Percentiles rank a stretch among this genome's conserved stretches.
Evolutionary conservation across 192 early-diverging fungal genomes (phyloP).

Genomic region (Phycomyces blakesleeanus): DNA sequence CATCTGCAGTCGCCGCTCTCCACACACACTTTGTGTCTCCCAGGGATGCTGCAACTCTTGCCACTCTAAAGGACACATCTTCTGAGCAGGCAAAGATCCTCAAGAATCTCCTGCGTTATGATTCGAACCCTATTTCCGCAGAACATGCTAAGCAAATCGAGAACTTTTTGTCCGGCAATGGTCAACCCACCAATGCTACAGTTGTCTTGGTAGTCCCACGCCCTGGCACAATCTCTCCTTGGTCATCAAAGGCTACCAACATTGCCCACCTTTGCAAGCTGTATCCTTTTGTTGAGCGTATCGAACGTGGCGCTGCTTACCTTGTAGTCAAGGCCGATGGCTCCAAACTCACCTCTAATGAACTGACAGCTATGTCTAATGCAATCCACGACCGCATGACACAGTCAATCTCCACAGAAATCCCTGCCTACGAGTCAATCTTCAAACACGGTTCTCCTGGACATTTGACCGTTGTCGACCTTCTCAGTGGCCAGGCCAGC

Average conservation of each 20-base stretch:
- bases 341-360: slow-evolving; percentile 34
- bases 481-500: slow-evolving; percentile 33
- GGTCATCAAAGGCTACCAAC: slow-evolving; percentile 99
- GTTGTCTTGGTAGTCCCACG: slow-evolving; percentile 84
- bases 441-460: slow-evolving; percentile 70
- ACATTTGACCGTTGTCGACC: slow-evolving; percentile 53
- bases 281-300: slow-evolving; percentile 60
- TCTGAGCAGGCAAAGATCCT: slow-evolving; percentile 42
- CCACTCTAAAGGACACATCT: slow-evolving; percentile 29
- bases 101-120: slow-evolving; percentile 46
- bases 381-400: slow-evolving; percentile 94
- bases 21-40: slow-evolving; percentile 77
- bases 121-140: slow-evolving; percentile 33
- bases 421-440: slow-evolving; percentile 63
- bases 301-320: slow-evolving; percentile 88
- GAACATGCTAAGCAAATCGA: slow-evolving; percentile 14
- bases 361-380: slow-evolving; percentile 48
- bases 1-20: slow-evolving; percentile 57
- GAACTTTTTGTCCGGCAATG: slow-evolving; percentile 24
- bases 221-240: slow-evolving; percentile 95
- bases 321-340: slow-evolving; percentile 47
- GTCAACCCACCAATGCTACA: slow-evolving; percentile 25
- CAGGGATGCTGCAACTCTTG: slow-evolving; percentile 27
- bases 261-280: slow-evolving; percentile 93
- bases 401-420: slow-evolving; percentile 60